A percentile compares a stretch with the other conserved stretches of the same genome.
Conservation (phyloP, 257 asterid genomes). For the Misopates orontium region DNA sequence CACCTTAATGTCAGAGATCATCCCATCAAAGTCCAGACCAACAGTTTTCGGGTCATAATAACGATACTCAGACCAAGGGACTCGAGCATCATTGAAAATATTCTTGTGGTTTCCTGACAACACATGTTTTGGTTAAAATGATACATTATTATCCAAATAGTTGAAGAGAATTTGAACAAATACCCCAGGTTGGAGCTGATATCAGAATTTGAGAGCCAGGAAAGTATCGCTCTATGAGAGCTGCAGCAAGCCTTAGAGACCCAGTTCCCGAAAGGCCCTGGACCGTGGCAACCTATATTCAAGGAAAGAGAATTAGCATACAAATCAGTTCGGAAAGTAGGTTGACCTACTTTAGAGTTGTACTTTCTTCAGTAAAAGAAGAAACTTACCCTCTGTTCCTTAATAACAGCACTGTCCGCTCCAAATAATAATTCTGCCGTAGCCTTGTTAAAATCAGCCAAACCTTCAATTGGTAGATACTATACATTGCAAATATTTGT, state of each 20-base stretch:
- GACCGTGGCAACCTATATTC: conserved; percentile 85
- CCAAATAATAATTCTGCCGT: conserved; percentile 92
- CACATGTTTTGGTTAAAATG: conserved; percentile 22
- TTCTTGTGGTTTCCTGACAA: conserved; percentile 92
- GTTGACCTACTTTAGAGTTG: conserved; percentile 14
- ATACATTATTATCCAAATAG: conserved; percentile 24
- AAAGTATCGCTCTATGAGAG: conserved; percentile 80
- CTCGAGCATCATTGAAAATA: conserved; percentile 88
- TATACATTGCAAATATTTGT: conserved; percentile 34
- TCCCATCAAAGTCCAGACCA: conserved; percentile 93
- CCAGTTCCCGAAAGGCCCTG: conserved; percentile 99
- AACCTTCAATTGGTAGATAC: conserved; percentile 98
- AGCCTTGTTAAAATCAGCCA: conserved; percentile 93
- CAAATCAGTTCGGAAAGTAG: conserved; percentile 8
- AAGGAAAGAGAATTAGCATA: conserved; percentile 18
- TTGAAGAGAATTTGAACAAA: conserved; percentile 21
- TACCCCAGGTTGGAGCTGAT: conserved; percentile 99
- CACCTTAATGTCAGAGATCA: conserved; percentile 98
- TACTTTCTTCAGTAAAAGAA: conserved; percentile 20
- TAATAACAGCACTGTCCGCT: conserved; percentile 66
- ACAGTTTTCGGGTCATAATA: conserved; percentile 92
- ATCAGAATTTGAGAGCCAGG: conserved; percentile 82
- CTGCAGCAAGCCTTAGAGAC: conserved; percentile 95
- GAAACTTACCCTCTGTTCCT: conserved; percentile 71
- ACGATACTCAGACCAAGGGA: conserved; percentile 93